Evolutionary conservation across 176 grass and related monocot genomes (phyloP).

Genomic region (Hordeum marinum): DNA sequence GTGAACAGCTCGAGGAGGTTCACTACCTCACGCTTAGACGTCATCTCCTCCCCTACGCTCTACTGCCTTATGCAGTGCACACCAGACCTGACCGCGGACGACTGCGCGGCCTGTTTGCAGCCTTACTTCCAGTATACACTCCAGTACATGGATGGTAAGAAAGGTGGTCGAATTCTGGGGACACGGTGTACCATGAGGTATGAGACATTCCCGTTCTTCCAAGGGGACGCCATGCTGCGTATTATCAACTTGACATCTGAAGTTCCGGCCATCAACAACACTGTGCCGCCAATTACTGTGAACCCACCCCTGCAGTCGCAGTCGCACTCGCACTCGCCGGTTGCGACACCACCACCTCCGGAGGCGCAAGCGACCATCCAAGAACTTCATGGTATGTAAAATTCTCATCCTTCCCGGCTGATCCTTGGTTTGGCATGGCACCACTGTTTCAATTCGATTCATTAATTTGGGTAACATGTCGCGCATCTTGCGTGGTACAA

Average conservation of each 20-base stretch:
- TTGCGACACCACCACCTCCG: not conserved
- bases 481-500: not conserved
- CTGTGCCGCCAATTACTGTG: not conserved
- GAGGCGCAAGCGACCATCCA: not conserved
- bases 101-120: slow-evolving; percentile 11
- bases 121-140: not conserved
- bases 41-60: not conserved
- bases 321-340: too few relatives aligned
- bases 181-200: slow-evolving; percentile 19
- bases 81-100: slow-evolving; percentile 13
- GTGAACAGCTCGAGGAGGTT: not conserved
- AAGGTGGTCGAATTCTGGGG: not conserved
- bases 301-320: not conserved
- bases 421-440: not conserved
- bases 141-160: not conserved
- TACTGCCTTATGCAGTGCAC: slow-evolving; percentile 59
- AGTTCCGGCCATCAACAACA: not conserved
- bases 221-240: not conserved
- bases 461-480: too few relatives aligned
- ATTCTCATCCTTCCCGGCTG: not conserved
- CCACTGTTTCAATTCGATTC: too few relatives aligned
- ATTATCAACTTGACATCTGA: not conserved
- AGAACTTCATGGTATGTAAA: not conserved
- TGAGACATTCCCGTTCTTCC: slow-evolving; percentile 6
- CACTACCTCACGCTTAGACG: not conserved